These are phyloP conservation scores for Monosporascus sp. DNA, from an alignment of 2,329 filamentous ascomycete species.

Conservation along the genomic window DNA sequence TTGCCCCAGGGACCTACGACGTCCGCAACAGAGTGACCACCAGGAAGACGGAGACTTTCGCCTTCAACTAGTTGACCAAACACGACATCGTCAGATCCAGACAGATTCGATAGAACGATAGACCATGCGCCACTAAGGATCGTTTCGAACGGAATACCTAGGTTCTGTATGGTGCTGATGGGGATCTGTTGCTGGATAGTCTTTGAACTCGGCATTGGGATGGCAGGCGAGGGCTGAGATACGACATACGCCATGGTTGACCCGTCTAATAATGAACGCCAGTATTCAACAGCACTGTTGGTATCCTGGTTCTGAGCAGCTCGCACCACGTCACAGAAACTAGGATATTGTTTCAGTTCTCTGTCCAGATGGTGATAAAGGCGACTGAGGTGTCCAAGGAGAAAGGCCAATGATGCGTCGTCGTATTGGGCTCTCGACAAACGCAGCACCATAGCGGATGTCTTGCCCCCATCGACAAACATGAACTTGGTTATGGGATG, in stretches of 20 bases:
- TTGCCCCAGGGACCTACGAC: conserved; percentile 44
- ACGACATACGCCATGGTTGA: conserved; percentile 42
- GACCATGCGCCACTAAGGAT: conserved; percentile 56
- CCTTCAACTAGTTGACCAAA: conserved; percentile 51
- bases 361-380: conserved; percentile 36
- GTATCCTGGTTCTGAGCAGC: conserved; percentile 32
- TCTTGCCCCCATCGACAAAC: conserved; percentile 43
- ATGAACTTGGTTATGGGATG: conserved; percentile 44
- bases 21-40: conserved; percentile 50
- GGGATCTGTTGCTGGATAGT: conserved; percentile 36
- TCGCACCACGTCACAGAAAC: conserved; percentile 44
- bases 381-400: conserved; percentile 43
- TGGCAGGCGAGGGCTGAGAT: conserved; percentile 35
- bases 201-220: conserved; percentile 32
- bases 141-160: conserved; percentile 44
- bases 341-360: conserved; percentile 29
- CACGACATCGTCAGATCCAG: conserved; percentile 44
- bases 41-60: conserved; percentile 36
- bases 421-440: conserved; percentile 47
- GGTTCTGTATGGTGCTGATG: conserved; percentile 34
- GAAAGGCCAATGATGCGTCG: conserved; percentile 36
- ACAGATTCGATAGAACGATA: conserved; percentile 46
- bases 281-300: conserved; percentile 38
- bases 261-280: conserved; percentile 39
- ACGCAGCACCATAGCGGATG: conserved; percentile 42